phyloP scores from a whole-genome alignment of 306 rosid species.

The Senna tora region DNA sequence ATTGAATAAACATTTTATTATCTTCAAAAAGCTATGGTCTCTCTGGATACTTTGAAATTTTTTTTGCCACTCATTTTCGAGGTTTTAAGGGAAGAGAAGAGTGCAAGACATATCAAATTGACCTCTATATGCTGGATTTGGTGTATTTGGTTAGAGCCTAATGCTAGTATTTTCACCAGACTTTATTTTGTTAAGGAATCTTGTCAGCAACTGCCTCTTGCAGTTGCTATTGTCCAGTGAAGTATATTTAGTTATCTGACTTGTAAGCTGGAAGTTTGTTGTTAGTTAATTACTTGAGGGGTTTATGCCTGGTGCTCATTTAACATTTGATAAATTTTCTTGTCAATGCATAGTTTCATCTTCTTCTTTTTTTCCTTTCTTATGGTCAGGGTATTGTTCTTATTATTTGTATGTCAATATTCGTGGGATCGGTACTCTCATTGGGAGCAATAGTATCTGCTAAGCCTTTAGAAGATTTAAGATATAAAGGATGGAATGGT shows the following conservation, averaged over 20 bases:
- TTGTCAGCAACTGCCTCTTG: not conserved
- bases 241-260: slow-evolving; percentile 1
- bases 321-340: slow-evolving; percentile 15
- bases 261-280: slow-evolving; percentile 22
- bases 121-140: not conserved
- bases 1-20: not conserved
- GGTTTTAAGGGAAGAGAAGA: not conserved
- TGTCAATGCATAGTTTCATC: slow-evolving; percentile 29
- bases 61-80: not conserved
- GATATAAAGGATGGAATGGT: slow-evolving; percentile 85
- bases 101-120: not conserved
- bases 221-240: slow-evolving; percentile 23
- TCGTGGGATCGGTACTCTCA: slow-evolving; percentile 82
- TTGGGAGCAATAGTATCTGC: slow-evolving; percentile 90
- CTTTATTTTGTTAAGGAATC: not conserved
- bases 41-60: not conserved
- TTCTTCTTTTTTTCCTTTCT: slow-evolving; percentile 4
- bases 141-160: not conserved
- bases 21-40: not conserved
- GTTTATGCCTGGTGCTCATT: slow-evolving; percentile 1
- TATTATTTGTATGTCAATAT: slow-evolving; percentile 63
- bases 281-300: slow-evolving; percentile 7
- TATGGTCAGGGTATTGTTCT: slow-evolving; percentile 80
- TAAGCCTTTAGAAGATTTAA: slow-evolving; percentile 89
- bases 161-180: not conserved